Base-by-base conservation (phyloP, 768 basidiomycete genomes). In the Podaxis sp. region DNA sequence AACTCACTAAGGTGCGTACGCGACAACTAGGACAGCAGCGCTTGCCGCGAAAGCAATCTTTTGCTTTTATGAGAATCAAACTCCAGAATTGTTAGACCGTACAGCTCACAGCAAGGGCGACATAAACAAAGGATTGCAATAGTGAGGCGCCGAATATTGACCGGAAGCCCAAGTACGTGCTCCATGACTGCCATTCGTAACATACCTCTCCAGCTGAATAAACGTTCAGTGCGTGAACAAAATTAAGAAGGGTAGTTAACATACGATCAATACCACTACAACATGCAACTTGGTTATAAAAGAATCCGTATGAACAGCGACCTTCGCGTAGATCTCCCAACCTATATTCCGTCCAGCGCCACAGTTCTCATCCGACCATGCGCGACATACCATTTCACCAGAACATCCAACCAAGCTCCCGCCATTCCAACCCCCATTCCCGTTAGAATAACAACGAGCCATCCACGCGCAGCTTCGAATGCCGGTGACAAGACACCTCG, bases 371-470 rank as follows among this genome's bases (percentile, higher is more conserved):
- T 13, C 4, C 59, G 58, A 64, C 46, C 38, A 7, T 26, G 38
- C 54, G 40, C 37, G 49, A 74, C 78, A 53, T 71, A 89, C 89
- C 89, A 91, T 75, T 85, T 86, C 7, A 90, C 89, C 41, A 90
- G 74, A 6, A 91, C 83, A 74, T 91, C 89, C 61, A 91, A 67
- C 84, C 85, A 89, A 3, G 86, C 89, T 26, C 89, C 89, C 22
- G 83, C 81, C 10, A 88, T 74, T 3, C 89, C 89, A 49, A 90
- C 83, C 1, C 87, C 88, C 20, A 87, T 68, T 10, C 88, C 89
- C 20, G 88, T 88, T 54, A 82, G 65, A 64, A 88, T 80, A 11
- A 89, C 80, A n/a, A 90, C 82, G 24, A 89, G 74, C 88, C 88
- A 90, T 72, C 87, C 79, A 51, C 83, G 78, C 7, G 81, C 77